Evolutionary conservation across 1,284 basidiomycete species (phyloP), one percentile per base, ranked within the genome.

Genomic region (Cryptococcus wingfieldii): DNA sequence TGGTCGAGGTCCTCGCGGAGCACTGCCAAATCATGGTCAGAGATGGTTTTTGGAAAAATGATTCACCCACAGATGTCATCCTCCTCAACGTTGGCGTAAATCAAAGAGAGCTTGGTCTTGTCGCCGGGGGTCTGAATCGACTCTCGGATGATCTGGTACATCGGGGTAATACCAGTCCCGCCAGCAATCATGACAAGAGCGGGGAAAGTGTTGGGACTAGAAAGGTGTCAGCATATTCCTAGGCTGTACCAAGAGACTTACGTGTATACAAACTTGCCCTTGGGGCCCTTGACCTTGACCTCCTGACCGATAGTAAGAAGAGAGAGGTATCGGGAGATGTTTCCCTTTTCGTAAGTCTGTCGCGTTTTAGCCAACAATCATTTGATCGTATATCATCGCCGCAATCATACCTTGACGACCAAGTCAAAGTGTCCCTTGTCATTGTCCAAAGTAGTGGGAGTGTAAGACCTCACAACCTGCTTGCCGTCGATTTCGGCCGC

Each of bases 161-260:
- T 95, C 65, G 95, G 95, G 0, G 96, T 97, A 75, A 98, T 95
- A 61, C 95, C 95, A 4, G 95, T 83, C 38, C 83, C 83, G 49
- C 95, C 95, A 19, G 95, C 94, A 67, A 98, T 94, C 93, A 98
- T 95, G 69, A 92, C 89, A 58, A 98, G 79, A 66, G 88, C 84
- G 61, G 81, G 80, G 23, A 86, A 82, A 41, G 92, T 80, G 49
- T 80, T 80, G n/a, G 84, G 82, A 55, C 78, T 72, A 54, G 64
- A 62, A 34, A 62, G 59, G 38, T 23, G 43, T 44, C n/a, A 47
- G 45, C 28, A 10, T 31, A 19, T 8, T 10, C 31, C 13, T 38
- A 43, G 38, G 6, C 34, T 18, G 31, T 41, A 18, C 13, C 19
- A 28, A 14, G 16, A 5, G 4, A 65, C 69, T 52, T 54, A 70